phyloP scores from a whole-genome alignment of 2,329 filamentous ascomycete genomes.

The Venturiaceae sp. region DNA sequence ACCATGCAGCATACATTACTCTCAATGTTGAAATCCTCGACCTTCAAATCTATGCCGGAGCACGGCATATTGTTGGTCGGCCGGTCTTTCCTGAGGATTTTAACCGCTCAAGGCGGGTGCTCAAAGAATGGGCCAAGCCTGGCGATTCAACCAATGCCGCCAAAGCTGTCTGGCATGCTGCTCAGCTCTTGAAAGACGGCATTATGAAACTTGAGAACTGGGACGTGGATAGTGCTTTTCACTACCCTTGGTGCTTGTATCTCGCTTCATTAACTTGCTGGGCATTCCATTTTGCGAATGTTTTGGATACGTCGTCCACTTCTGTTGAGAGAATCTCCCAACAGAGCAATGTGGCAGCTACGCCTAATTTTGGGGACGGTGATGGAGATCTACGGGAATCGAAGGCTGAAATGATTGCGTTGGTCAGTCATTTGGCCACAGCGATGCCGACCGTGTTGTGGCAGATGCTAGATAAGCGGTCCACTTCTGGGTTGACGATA shows the following conservation, averaged over 20 bases:
- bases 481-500: slow-evolving; percentile 43
- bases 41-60: slow-evolving; percentile 52
- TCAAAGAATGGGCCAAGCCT: slow-evolving; percentile 39
- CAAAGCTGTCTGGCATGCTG: slow-evolving; percentile 44
- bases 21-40: slow-evolving; percentile 51
- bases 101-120: slow-evolving; percentile 36
- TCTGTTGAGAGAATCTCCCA: neutral
- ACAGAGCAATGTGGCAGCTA: neutral
- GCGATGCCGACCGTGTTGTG: slow-evolving; percentile 26
- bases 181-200: slow-evolving; percentile 41
- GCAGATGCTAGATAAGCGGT: slow-evolving; percentile 31
- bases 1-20: slow-evolving; percentile 47
- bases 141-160: slow-evolving; percentile 20
- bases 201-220: slow-evolving; percentile 40
- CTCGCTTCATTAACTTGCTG: slow-evolving; percentile 49
- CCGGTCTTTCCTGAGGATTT: slow-evolving; percentile 42
- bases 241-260: slow-evolving; percentile 54
- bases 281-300: slow-evolving; percentile 42
- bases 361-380: neutral
- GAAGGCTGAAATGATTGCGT: slow-evolving; percentile 36
- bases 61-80: slow-evolving; percentile 48
- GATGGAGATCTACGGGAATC: slow-evolving; percentile 16
- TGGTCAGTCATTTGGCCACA: slow-evolving; percentile 31
- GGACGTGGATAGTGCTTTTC: slow-evolving; percentile 45
- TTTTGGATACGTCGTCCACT: slow-evolving; percentile 3